phyloP scores from a whole-genome alignment of 2,329 filamentous ascomycete genomes.

The Colletotrichum neosansevieriae region DNA sequence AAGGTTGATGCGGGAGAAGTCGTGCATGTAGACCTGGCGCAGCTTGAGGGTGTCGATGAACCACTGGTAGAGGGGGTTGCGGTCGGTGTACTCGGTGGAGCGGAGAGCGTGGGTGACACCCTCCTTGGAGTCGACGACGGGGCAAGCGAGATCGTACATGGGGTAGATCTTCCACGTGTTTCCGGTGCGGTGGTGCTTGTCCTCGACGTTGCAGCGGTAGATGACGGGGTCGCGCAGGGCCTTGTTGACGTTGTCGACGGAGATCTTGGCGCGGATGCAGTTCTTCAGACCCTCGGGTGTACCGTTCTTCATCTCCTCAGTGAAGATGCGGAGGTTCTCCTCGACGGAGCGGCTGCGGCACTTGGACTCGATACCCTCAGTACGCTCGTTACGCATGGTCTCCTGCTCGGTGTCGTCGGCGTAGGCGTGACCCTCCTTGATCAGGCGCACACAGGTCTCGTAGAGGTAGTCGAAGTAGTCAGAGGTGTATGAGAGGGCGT shows the following conservation, averaged over 20 bases:
- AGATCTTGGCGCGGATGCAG: slow-evolving; percentile 96
- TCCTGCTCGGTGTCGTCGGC: slow-evolving; percentile 94
- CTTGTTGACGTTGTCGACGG: slow-evolving; percentile 92
- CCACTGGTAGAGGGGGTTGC: slow-evolving; percentile 89
- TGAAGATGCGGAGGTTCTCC: slow-evolving; percentile 87
- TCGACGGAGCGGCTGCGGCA: slow-evolving; percentile 83
- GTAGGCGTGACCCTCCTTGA: slow-evolving; percentile 89
- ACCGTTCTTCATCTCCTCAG: slow-evolving; percentile 92
- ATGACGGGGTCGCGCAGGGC: slow-evolving; percentile 97
- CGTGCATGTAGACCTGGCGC: slow-evolving; percentile 85
- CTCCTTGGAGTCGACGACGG: slow-evolving; percentile 83
- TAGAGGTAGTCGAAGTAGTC: slow-evolving; percentile 97
- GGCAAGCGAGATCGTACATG: slow-evolving; percentile 89
- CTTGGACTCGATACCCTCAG: slow-evolving; percentile 84
- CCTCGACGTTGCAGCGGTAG: slow-evolving; percentile 86
- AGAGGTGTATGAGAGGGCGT: slow-evolving; percentile 88
- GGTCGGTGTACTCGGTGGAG: slow-evolving; percentile 89
- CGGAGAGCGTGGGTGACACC: slow-evolving; percentile 86
- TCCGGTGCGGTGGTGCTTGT: slow-evolving; percentile 81
- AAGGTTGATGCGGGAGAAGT: slow-evolving; percentile 88
- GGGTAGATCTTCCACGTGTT: slow-evolving; percentile 87
- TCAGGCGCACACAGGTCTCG: slow-evolving; percentile 84
- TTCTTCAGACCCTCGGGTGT: slow-evolving; percentile 82
- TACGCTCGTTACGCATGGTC: slow-evolving; percentile 86
- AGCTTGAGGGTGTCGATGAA: slow-evolving; percentile 81